Percentiles rank a stretch among this genome's conserved stretches.
Evolutionary conservation across 768 basidiomycete genomes (phyloP).

Genomic region (Agaricus subrufescens): DNA sequence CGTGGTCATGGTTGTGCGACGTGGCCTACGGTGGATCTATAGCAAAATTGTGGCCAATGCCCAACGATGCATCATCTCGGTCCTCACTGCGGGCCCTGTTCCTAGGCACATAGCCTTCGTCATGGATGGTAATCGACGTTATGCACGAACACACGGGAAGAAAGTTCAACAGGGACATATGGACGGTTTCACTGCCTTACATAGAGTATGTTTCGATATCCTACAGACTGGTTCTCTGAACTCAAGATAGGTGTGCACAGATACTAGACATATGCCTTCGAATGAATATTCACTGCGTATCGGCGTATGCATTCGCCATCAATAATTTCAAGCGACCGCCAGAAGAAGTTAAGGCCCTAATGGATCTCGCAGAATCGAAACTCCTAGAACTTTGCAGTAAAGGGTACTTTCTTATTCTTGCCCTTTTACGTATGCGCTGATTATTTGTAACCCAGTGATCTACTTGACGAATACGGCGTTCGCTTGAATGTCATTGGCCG

Average conservation of each 20-base stretch:
- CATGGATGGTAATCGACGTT: conserved; percentile 96
- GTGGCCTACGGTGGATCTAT: conserved; percentile 23
- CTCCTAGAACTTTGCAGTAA: conserved; percentile 73
- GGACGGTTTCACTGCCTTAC: conserved; percentile 77
- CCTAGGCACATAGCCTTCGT: conserved; percentile 91
- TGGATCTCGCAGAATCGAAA: conserved; percentile 77
- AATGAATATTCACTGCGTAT: conserved; percentile 78
- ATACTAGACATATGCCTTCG: conserved; percentile 80
- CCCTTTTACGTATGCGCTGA: not conserved
- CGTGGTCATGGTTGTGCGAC: conserved; percentile 18
- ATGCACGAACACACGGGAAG: conserved; percentile 67
- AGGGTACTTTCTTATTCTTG: conserved; percentile 48
- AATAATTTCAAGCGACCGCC: conserved; percentile 91
- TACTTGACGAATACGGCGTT: conserved; percentile 80
- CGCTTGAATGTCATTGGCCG: conserved; percentile 81
- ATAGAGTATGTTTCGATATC: conserved; percentile 50
- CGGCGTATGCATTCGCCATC: conserved; percentile 96
- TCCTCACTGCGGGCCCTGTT: conserved; percentile 79
- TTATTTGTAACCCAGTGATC: conserved; percentile 42
- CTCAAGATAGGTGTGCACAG: conserved; percentile 33
- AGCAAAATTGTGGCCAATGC: conserved; percentile 27
- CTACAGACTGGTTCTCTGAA: not conserved
- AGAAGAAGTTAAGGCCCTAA: conserved; percentile 83
- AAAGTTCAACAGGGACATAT: conserved; percentile 75
- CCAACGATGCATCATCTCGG: conserved; percentile 48